Evolutionary conservation across 1,284 basidiomycete species (phyloP), one percentile per base, ranked within the genome.

Genomic region (Trichosporon faecale): DNA sequence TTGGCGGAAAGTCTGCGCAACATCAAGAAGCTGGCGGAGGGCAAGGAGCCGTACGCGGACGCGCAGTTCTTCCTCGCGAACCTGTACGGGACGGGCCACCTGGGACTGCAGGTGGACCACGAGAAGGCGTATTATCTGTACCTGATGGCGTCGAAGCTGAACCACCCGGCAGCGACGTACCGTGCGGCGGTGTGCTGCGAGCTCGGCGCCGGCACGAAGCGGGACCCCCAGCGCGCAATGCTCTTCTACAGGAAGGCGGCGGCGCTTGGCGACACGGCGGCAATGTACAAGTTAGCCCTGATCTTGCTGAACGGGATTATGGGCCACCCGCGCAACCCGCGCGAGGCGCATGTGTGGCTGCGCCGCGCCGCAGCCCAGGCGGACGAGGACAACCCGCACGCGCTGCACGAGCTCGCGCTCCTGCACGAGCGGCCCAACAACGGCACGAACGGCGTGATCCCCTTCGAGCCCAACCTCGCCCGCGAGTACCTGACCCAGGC

Each of bases 61-160:
- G 96, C 97, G n/a, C 97, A 99, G 81, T 99, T 98, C 85, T 99
- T 98, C 87, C 87, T 99, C 60, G 97, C 96, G 64, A 98, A 98
- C 79, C 95, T 96, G 80, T 91, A 97, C 79, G 96, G 96, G 11
- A 98, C 95, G 0, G 97, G 97, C 18, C 91, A 91, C 76, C 87
- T 99, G 25, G 96, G 97, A 9, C 85, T 99, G 14, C 91, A 92
- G 76, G 94, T 98, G 68, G 97, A 99, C 83, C 95, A 98, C 83
- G 95, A 98, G 79, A 92, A 94, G 78, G 96, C 96, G 0, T 99
- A 98, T 83, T 94, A 97, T 82, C 87, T 99, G n/a, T 99, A 98
- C 79, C 87, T 99, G 37, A 95, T 98, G 85, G 96, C 96, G 4
- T 92, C 92, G 46, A 99, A 98, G 84, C 93, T 98, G 84, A 97